Conservation (phyloP, 108 stramenopile species). For the Aureococcus anophagefferens region DNA sequence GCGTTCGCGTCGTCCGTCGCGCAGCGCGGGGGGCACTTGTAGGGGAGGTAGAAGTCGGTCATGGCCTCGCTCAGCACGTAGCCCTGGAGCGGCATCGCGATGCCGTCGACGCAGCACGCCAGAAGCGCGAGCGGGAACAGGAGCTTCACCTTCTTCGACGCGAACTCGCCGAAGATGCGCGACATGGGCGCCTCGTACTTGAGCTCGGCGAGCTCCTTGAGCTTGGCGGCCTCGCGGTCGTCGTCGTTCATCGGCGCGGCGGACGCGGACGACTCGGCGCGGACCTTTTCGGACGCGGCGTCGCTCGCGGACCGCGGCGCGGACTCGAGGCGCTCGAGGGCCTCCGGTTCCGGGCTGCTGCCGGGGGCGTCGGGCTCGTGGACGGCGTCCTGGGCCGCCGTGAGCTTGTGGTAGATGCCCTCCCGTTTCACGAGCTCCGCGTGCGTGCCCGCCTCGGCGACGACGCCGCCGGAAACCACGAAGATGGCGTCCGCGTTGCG, state of each 20-base stretch:
- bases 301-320: too few relatives aligned
- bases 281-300: too few relatives aligned
- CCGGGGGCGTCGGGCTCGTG: too few relatives aligned
- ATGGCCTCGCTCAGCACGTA: too few relatives aligned
- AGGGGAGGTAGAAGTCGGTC: too few relatives aligned
- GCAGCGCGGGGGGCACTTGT: too few relatives aligned
- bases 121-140: conserved; percentile 1
- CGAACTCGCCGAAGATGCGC: not conserved
- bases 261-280: too few relatives aligned
- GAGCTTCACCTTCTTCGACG: conserved; percentile 1
- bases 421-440: conserved; percentile 45
- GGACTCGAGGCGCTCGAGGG: too few relatives aligned
- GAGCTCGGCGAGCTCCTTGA: not conserved
- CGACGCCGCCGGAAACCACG: conserved; percentile 54
- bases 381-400: conserved; percentile 7
- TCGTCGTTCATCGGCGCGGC: not conserved
- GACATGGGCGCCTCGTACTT: conserved; percentile 5
- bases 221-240: conserved; percentile 1
- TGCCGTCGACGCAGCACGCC: not conserved
- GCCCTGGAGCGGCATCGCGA: conserved; percentile 7
- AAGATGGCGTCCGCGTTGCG: conserved; percentile 68
- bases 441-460: conserved; percentile 69
- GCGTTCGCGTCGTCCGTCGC: too few relatives aligned
- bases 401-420: conserved; percentile 34
- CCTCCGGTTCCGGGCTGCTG: too few relatives aligned